Base-by-base conservation (phyloP, 2,329 filamentous ascomycete genomes). In the Fusarium virguliforme region DNA sequence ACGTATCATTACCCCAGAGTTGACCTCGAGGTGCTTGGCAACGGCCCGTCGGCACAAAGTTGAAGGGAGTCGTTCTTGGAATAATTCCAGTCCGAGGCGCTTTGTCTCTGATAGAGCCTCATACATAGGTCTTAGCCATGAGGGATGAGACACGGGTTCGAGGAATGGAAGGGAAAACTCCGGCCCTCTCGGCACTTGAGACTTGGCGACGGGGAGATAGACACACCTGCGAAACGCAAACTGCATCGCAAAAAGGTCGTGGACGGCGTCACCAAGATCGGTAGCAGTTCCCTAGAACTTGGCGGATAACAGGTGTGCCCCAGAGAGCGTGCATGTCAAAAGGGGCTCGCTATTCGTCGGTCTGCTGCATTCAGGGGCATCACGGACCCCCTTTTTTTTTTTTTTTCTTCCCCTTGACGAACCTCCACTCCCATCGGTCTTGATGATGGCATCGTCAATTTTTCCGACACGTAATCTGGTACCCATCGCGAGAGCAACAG, bases 401-500 rank as follows among this genome's bases (percentile, higher is more conserved):
- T 9, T 51, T 28, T 46, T 26, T 30, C 15, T 30, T 50, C 28
- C 22, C 18, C 40, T 8, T 18, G 38, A 10, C n/a, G 41, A 46
- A 18, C 18, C 18, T 46, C 43, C 26, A 26, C 43, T 18, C 6
- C 30, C 43, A 50, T 50, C 26, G 18, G 26, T 50, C 26, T 12
- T 9, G n/a, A 30, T 30, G 26, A 50, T 50, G 26, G 28, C 30
- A 30, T 50, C 26, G 43, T 30, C 28, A 50, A 48, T 28, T 22
- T 72, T 26, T 9, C 38, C 50, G 68, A 71, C 65, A 64, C 69
- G 69, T 64, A 70, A 71, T 60, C 69, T 37, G 54, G 68, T 63
- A 43, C 60, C 65, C 69, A 70, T 70, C 59, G 15, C 22, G n/a
- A 59, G 26, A 50, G n/a, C 22, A 51, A 53, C 24, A 38, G 18